Evolutionary conservation across 352 stramenopile genomes (phyloP).

Genomic region (Thalassiosira gravida): DNA sequence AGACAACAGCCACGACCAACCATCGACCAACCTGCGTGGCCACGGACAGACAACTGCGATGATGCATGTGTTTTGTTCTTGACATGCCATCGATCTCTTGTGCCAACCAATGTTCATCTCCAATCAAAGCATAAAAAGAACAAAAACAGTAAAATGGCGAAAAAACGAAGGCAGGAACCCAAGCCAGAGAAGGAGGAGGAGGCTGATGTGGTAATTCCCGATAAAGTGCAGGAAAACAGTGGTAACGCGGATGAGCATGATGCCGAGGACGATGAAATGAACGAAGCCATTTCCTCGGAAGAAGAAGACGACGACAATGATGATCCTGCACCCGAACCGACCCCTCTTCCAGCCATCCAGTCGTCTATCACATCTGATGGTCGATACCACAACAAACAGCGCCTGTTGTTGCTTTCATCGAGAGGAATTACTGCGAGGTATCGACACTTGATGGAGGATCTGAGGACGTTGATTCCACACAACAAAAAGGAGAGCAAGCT

Average conservation of each 20-base stretch:
- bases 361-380: constrained; percentile 56
- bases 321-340: constrained; percentile 5
- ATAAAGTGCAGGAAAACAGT: constrained; percentile 12
- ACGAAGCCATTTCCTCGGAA: constrained; percentile 25
- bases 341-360: constrained; percentile 11
- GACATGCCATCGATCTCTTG: too few species aligned
- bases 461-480: constrained; percentile 96
- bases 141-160: constrained; percentile 42
- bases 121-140: background rate
- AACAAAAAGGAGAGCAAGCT: constrained; percentile 99
- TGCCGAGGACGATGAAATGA: constrained; percentile 16
- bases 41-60: too few species aligned
- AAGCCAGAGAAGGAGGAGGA: constrained; percentile 23
- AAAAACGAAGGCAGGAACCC: constrained; percentile 32
- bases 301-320: constrained; percentile 36
- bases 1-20: too few species aligned
- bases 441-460: constrained; percentile 97
- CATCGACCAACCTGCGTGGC: too few species aligned
- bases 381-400: constrained; percentile 85
- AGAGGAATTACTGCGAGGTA: constrained; percentile 89
- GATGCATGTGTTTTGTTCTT: too few species aligned
- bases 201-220: background rate
- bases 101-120: too few species aligned
- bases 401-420: constrained; percentile 76
- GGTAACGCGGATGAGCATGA: constrained; percentile 16